Percentiles rank a stretch among this genome's conserved stretches.
Evolutionary conservation across 2,329 filamentous ascomycete genomes (phyloP).

Genomic region (Fusarium sp.): DNA sequence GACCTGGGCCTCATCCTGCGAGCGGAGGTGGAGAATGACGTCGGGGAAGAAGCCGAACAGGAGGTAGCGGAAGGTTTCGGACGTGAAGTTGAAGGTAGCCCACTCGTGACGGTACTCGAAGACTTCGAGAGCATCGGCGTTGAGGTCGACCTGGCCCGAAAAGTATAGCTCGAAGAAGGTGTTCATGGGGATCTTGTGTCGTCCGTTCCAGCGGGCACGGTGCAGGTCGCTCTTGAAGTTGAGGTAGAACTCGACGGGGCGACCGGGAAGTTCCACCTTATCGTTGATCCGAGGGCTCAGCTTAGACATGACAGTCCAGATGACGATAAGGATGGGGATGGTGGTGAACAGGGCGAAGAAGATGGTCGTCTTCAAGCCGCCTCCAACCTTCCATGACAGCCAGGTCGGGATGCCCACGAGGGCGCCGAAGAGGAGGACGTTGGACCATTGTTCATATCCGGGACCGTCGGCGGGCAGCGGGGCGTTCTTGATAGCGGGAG

Average conservation of each 20-base stretch:
- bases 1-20: constrained; percentile 95
- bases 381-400: constrained; percentile 83
- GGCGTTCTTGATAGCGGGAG: constrained; percentile 88
- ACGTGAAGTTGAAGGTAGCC: constrained; percentile 90
- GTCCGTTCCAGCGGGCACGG: constrained; percentile 74
- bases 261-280: constrained; percentile 85
- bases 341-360: constrained; percentile 82
- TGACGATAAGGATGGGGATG: constrained; percentile 80
- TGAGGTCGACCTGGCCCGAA: constrained; percentile 89
- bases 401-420: constrained; percentile 79
- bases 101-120: constrained; percentile 95
- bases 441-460: constrained; percentile 86
- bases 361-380: constrained; percentile 86
- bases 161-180: constrained; percentile 98
- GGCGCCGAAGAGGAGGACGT: constrained; percentile 75
- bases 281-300: constrained; percentile 90
- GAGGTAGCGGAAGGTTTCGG: constrained; percentile 84
- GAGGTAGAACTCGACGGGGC: constrained; percentile 88
- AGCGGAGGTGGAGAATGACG: constrained; percentile 87
- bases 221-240: constrained; percentile 73
- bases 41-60: constrained; percentile 86
- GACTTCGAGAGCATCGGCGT: constrained; percentile 86
- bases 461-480: constrained; percentile 88
- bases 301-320: constrained; percentile 83
- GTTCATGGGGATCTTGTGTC: constrained; percentile 84